phyloP scores from a whole-genome alignment of 2,329 filamentous ascomycete species.

The Xylaria sp. region DNA sequence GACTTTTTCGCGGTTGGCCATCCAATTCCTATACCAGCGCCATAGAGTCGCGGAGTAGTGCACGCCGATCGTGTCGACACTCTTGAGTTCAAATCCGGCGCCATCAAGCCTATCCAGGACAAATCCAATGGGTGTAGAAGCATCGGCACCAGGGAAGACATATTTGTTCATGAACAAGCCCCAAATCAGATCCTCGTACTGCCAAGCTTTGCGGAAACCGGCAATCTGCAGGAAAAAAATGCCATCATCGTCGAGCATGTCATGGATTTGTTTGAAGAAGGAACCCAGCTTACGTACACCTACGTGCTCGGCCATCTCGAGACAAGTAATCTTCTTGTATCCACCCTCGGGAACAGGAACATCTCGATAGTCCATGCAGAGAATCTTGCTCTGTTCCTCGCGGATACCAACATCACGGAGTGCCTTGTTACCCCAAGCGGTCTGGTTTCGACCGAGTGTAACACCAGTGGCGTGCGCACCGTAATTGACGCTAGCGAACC shows the following conservation, averaged over 20 bases:
- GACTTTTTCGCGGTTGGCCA: conserved; percentile 91
- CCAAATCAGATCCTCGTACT: conserved; percentile 98
- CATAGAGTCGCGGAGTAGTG: conserved; percentile 97
- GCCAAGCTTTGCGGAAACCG: conserved; percentile 93
- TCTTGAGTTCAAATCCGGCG: conserved; percentile 90
- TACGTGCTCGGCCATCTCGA: conserved; percentile 99
- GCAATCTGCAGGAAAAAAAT: conserved; percentile 96
- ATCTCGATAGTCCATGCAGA: conserved; percentile 98
- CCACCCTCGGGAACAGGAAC: conserved; percentile 80
- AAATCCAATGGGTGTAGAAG: conserved; percentile 90
- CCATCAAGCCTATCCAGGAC: conserved; percentile 86
- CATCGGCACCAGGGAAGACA: conserved; percentile 96
- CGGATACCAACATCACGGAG: conserved; percentile 83
- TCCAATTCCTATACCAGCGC: conserved; percentile 99
- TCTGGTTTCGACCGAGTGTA: conserved; percentile 95
- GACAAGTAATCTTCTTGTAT: conserved; percentile 95
- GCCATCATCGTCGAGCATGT: conserved; percentile 97
- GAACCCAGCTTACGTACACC: conserved; percentile 86
- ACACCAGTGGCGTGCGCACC: conserved; percentile 87
- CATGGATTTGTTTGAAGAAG: conserved; percentile 87
- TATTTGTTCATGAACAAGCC: conserved; percentile 99
- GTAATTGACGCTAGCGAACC: conserved; percentile 92
- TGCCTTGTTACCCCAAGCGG: conserved; percentile 93
- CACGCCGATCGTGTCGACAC: conserved; percentile 90
- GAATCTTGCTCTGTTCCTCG: conserved; percentile 88